Evolutionary conservation across 495 filamentous ascomycete genomes (phyloP).

Genomic region (Collariella sp.): DNA sequence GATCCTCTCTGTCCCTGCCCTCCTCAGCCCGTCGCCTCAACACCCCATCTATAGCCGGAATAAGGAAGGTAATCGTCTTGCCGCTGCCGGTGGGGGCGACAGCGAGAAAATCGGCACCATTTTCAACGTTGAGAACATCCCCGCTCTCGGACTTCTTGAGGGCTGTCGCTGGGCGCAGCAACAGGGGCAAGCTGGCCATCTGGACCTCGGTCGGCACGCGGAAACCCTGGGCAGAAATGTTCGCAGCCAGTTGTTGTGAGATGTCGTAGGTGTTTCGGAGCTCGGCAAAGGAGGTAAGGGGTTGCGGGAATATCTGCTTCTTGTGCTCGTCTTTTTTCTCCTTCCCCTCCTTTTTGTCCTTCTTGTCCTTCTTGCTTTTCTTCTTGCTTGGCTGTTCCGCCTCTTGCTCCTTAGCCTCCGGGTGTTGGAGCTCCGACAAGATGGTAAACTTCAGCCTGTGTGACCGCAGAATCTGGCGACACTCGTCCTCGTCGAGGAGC

Average conservation of each 20-base stretch:
- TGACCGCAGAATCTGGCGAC: slow-evolving; percentile 62
- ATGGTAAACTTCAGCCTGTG: slow-evolving; percentile 85
- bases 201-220: slow-evolving; percentile 87
- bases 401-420: slow-evolving; percentile 28
- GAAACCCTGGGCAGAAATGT: slow-evolving; percentile 78
- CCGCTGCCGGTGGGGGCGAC: slow-evolving; percentile 94
- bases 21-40: slow-evolving; percentile 41
- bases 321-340: slow-evolving; percentile 39
- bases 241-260: slow-evolving; percentile 60
- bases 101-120: slow-evolving; percentile 61
- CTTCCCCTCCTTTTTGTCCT: slow-evolving; percentile 35
- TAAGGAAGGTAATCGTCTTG: slow-evolving; percentile 90
- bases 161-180: slow-evolving; percentile 48
- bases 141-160: slow-evolving; percentile 23
- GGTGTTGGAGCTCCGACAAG: slow-evolving; percentile 36
- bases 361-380: slow-evolving; percentile 30
- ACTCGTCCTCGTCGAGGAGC: slow-evolving; percentile 53
- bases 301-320: slow-evolving; percentile 59
- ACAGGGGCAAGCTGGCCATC: slow-evolving; percentile 69
- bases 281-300: slow-evolving; percentile 68
- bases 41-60: slow-evolving; percentile 72
- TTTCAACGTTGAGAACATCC: slow-evolving; percentile 20
- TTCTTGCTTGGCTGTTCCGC: slow-evolving; percentile 46
- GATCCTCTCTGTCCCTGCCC: slow-evolving; percentile 27
- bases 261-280: slow-evolving; percentile 61